These are phyloP conservation scores for Aspergillus ibericus DNA, from an alignment of 2,329 filamentous ascomycete species.

Conservation along the genomic window DNA sequence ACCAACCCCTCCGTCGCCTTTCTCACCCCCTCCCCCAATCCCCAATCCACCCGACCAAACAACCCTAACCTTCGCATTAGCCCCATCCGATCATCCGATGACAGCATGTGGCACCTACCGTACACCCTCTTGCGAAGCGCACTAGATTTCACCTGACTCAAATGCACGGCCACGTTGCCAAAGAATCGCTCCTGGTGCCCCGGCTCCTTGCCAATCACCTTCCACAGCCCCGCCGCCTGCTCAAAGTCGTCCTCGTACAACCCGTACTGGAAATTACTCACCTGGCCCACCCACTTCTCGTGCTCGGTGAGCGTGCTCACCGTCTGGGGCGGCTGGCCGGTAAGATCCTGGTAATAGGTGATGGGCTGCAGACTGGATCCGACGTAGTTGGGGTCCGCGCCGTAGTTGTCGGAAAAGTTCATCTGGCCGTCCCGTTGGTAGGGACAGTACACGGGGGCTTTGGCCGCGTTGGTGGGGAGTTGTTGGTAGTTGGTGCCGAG, in stretches of 20 bases:
- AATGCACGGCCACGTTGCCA: not conserved
- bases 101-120: not conserved
- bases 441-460: not conserved
- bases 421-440: not conserved
- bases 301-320: not conserved
- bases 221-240: not conserved
- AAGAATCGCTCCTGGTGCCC: not conserved
- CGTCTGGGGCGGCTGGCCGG: not conserved
- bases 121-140: not conserved
- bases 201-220: not conserved
- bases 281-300: not conserved
- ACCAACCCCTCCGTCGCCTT: not conserved
- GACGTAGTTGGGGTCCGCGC: not conserved
- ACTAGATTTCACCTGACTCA: not conserved
- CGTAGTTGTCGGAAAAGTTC: not conserved
- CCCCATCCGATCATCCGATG: not conserved
- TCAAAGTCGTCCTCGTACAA: not conserved
- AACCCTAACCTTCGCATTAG: not conserved
- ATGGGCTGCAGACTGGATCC: not conserved
- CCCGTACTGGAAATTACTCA: not conserved
- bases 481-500: constrained; percentile 44
- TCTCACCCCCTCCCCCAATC: not conserved
- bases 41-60: not conserved
- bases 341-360: not conserved
- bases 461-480: constrained; percentile 26